These are phyloP conservation scores for Coemansia pectinata DNA, from an alignment of 192 early-diverging fungal genomes.

Conservation along the genomic window DNA sequence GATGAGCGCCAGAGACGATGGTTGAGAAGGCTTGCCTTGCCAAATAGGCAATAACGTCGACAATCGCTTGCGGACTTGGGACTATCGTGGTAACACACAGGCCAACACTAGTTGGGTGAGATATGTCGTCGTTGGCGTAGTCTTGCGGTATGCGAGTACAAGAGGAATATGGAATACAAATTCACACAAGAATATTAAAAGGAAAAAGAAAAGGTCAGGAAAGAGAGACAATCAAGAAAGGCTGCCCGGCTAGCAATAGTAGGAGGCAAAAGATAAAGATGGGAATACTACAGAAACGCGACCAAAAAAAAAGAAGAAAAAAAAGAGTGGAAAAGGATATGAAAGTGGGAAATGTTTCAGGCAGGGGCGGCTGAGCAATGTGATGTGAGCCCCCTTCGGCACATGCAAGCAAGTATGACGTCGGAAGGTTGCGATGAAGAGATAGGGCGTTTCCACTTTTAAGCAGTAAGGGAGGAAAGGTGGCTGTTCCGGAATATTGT, in stretches of 20 bases:
- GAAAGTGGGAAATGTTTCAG: neutral
- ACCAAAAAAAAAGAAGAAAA: neutral
- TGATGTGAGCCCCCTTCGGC: neutral
- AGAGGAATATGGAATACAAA: neutral
- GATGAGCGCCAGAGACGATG: neutral
- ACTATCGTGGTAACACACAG: neutral
- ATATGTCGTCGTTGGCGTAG: neutral
- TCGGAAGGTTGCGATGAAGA: neutral
- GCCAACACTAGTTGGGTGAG: neutral
- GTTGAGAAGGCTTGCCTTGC: neutral
- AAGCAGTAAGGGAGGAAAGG: neutral
- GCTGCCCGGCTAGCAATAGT: neutral
- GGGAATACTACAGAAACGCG: neutral
- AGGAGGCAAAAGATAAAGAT: neutral
- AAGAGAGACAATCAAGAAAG: neutral
- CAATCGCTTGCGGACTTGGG: neutral
- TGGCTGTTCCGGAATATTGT: neutral
- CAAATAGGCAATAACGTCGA: neutral
- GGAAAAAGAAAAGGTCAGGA: neutral
- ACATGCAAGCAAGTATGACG: neutral
- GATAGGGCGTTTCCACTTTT: neutral
- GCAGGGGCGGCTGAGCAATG: neutral
- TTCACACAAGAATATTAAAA: slow-evolving; percentile 7
- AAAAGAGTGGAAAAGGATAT: neutral
- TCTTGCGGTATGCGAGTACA: neutral